Base-by-base conservation (phyloP, 2,329 filamentous ascomycete species). In the Apiospora aurea region DNA sequence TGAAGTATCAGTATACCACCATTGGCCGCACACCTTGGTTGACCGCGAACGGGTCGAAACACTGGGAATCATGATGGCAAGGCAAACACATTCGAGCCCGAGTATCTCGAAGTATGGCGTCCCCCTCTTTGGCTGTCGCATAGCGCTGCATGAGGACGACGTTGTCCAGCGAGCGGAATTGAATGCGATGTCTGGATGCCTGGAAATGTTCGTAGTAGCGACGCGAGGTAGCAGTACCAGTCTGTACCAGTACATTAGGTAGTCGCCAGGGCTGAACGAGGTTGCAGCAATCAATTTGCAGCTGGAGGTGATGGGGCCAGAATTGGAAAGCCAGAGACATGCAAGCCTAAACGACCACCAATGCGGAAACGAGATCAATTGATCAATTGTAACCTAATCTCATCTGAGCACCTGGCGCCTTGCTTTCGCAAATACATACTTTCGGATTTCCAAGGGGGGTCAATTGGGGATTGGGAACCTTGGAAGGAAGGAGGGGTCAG, bases 401-500 rank as follows among this genome's bases (percentile, higher is more conserved):
- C 49, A 26, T 14, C 21, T 61, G 53, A 29, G 3, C 3, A 29
- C 53, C 53, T 61, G 38, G 53, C 53, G 53, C 26, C 53, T n/a
- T 21, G 29, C 53, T 7, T 6, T 61, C 13, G 51, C 51, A 16
- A 8, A 6, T 13, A 53, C n/a, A 34, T 64, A 64, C 57, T 64
- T 64, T 64, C 57, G 57, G 57, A 64, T 64, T 64, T 64, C 57
- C 57, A 64, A 41, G 29, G 57, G 57, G 34, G 34, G 6, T 38
- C 34, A 38, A 24, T n/a, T n/a, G n/a, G 34, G 29, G 38, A 64
- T 13, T 41, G 34, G 29, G 49, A 13, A 51, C 49, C 41, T 8
- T 51, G n/a, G 34, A 64, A 64, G 57, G 34, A 64, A 38, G 29
- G 53, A 21, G 29, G 53, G 29, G 29, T 34, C 41, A 11, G 3